Evolutionary conservation across 306 rosid species (phyloP).

Genomic region (Arachis hypogaea): DNA sequence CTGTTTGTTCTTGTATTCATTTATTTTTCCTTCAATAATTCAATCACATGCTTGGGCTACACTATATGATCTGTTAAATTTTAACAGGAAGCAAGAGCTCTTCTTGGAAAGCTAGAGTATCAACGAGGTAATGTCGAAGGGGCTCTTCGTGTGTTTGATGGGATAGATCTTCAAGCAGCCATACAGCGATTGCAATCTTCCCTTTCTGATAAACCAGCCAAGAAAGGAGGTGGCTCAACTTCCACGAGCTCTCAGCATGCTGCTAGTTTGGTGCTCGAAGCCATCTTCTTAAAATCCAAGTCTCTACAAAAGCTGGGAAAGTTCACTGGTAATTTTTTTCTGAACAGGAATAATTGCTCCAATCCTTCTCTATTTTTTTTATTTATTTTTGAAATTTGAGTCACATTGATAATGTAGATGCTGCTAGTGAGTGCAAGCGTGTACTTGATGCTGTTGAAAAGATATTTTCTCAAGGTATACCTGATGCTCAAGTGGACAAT

Average conservation of each 20-base stretch:
- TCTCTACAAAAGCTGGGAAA: conserved; percentile 86
- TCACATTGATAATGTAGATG: conserved; percentile 61
- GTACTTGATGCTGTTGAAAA: conserved; percentile 90
- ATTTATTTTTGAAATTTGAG: background rate
- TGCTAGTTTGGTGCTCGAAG: conserved; percentile 93
- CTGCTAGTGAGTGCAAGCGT: conserved; percentile 80
- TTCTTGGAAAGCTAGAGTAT: conserved; percentile 96
- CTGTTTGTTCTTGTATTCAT: conserved; percentile 7
- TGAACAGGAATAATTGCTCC: conserved; percentile 18
- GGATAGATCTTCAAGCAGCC: conserved; percentile 93
- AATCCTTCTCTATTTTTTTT: background rate
- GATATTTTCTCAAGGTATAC: conserved; percentile 73
- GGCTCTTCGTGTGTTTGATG: conserved; percentile 92
- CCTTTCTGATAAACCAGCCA: conserved; percentile 63
- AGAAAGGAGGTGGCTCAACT: conserved; percentile 73
- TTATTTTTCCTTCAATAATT: background rate
- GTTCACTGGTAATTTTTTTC: conserved; percentile 59
- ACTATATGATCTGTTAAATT: conserved; percentile 27
- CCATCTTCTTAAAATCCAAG: conserved; percentile 91
- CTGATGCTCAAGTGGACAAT: conserved; percentile 78
- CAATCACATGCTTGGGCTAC: conserved; percentile 15
- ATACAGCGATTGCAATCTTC: conserved; percentile 83
- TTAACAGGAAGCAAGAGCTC: conserved; percentile 96
- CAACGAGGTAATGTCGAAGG: conserved; percentile 97
- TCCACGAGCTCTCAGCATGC: conserved; percentile 81